Evolutionary conservation across 768 basidiomycete genomes (phyloP).

Genomic region (Mycena indigotica): DNA sequence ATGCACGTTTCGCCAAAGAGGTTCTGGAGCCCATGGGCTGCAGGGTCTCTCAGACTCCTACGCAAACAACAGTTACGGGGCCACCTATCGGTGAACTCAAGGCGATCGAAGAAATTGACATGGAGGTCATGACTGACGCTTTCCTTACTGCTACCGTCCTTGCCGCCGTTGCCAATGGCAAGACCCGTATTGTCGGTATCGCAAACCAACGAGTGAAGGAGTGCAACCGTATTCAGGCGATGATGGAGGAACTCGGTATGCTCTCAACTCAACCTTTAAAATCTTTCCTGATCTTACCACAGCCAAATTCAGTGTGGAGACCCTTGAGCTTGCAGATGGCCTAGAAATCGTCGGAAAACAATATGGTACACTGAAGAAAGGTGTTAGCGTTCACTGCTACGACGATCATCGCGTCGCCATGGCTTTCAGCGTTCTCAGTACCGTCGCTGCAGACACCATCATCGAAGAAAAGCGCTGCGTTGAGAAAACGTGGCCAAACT

Average conservation of each 20-base stretch:
- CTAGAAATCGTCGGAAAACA: conserved; percentile 86
- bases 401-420: conserved; percentile 99
- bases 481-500: conserved; percentile 99
- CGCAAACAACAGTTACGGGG: conserved; percentile 89
- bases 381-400: conserved; percentile 90
- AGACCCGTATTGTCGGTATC: conserved; percentile 88
- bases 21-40: conserved; percentile 97
- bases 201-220: conserved; percentile 99
- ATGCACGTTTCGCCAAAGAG: conserved; percentile 91
- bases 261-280: conserved; percentile 4
- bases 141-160: conserved; percentile 94
- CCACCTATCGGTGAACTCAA: conserved; percentile 81
- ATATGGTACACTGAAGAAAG: conserved; percentile 59
- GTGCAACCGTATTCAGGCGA: conserved; percentile 94
- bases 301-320: conserved; percentile 96
- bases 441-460: conserved; percentile 71
- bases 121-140: conserved; percentile 99
- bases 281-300: background rate
- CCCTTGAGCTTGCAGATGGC: conserved; percentile 90
- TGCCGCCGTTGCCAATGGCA: conserved; percentile 76
- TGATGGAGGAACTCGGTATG: conserved; percentile 93
- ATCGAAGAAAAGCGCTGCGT: conserved; percentile 97
- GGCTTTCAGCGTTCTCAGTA: conserved; percentile 91
- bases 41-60: conserved; percentile 80
- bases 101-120: conserved; percentile 86